Conservation (phyloP, 2,329 filamentous ascomycete species). For the Tolypocladium endophyticum region DNA sequence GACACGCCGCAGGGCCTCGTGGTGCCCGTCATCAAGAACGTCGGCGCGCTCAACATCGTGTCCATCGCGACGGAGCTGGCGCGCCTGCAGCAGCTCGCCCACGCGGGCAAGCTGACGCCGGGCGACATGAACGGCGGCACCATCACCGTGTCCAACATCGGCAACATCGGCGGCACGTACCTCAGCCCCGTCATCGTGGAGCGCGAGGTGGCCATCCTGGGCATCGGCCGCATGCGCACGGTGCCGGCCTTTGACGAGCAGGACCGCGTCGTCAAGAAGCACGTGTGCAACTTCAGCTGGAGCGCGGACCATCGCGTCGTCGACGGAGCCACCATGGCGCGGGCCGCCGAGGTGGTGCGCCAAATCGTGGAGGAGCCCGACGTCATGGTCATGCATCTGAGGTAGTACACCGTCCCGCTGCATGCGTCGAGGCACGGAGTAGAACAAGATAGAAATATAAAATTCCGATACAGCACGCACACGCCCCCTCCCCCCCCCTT, state of each 20-base stretch:
- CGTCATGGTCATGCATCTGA: conserved; percentile 73
- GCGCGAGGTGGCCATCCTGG: conserved; percentile 83
- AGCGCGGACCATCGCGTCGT: conserved; percentile 90
- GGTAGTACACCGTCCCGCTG: conserved; percentile 31
- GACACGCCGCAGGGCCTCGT: conserved; percentile 82
- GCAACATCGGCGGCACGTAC: conserved; percentile 86
- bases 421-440: neutral
- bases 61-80: conserved; percentile 68
- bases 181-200: conserved; percentile 86
- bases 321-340: conserved; percentile 88
- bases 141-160: conserved; percentile 94
- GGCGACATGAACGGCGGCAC: conserved; percentile 77
- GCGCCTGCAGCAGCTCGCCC: conserved; percentile 63
- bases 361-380: conserved; percentile 75
- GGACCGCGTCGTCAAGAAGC: conserved; percentile 56
- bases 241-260: conserved; percentile 66
- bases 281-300: conserved; percentile 90
- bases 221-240: conserved; percentile 69
- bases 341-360: conserved; percentile 74
- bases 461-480: neutral
- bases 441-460: neutral
- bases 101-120: conserved; percentile 61
- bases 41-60: conserved; percentile 64
- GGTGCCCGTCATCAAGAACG: conserved; percentile 84
- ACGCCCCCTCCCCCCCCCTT: neutral